These are phyloP conservation scores for Tulasnella sp. DNA, from an alignment of 768 basidiomycete genomes.

Conservation along the genomic window DNA sequence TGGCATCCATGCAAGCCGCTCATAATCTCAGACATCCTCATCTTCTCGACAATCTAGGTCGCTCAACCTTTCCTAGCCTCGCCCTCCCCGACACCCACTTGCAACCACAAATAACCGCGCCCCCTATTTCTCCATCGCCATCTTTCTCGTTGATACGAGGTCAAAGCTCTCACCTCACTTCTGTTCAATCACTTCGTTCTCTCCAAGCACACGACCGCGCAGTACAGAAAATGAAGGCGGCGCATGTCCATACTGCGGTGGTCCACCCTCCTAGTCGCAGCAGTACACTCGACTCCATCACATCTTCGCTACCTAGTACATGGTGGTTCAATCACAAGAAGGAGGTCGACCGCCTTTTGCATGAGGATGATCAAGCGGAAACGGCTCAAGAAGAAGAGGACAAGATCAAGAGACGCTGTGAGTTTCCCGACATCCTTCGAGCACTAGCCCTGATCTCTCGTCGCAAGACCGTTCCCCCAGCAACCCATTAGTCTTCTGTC, in stretches of 20 bases:
- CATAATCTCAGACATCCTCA: constrained; percentile 13
- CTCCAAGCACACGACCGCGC: constrained; percentile 20
- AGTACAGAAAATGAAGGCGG: neutral
- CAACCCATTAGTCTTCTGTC: constrained; percentile 88
- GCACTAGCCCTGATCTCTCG: neutral
- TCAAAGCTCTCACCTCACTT: constrained; percentile 32
- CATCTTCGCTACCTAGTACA: constrained; percentile 18
- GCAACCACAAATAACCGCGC: constrained; percentile 13
- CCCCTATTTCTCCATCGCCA: constrained; percentile 23
- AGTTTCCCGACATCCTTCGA: constrained; percentile 21
- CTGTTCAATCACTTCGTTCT: constrained; percentile 47
- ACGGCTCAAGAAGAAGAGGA: constrained; percentile 37
- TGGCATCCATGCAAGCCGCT: constrained; percentile 1
- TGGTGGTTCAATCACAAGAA: constrained; percentile 48
- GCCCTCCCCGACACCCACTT: constrained; percentile 39
- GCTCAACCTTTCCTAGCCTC: constrained; percentile 47
- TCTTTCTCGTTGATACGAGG: constrained; percentile 21
- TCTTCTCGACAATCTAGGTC: constrained; percentile 38
- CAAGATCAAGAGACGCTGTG: constrained; percentile 48
- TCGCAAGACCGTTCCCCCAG: constrained; percentile 59
- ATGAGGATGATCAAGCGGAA: constrained; percentile 42
- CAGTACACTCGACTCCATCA: constrained; percentile 15
- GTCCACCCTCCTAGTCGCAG: neutral
- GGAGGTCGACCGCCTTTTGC: constrained; percentile 34
- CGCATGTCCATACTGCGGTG: neutral